phyloP scores from a whole-genome alignment of 768 basidiomycete genomes.

The Lactifluus rugatus region DNA sequence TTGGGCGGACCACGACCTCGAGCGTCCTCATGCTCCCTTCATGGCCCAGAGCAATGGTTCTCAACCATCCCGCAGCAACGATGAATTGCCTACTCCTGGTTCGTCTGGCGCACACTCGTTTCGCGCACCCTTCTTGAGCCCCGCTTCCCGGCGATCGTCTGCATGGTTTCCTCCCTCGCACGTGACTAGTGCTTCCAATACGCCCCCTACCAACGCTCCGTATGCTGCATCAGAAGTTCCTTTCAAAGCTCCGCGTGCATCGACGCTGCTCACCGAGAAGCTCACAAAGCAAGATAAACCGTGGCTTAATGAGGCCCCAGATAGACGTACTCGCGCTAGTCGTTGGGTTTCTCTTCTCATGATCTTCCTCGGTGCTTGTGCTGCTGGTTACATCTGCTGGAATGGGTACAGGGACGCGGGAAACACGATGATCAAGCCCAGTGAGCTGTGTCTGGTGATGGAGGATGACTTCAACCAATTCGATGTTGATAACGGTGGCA shows the following conservation, averaged over 20 bases:
- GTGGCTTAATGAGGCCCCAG: constrained; percentile 33
- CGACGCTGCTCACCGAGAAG: constrained; percentile 43
- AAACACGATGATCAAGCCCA: constrained; percentile 29
- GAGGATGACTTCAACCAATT: constrained; percentile 42
- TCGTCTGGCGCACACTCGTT: constrained; percentile 27
- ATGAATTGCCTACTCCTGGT: background rate
- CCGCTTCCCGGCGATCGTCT: constrained; percentile 54
- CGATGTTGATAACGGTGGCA: constrained; percentile 27
- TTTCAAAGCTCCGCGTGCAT: constrained; percentile 25
- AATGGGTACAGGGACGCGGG: constrained; percentile 29
- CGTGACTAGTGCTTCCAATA: constrained; percentile 23
- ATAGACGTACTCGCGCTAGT: constrained; percentile 35
- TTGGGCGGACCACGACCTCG: constrained; percentile 11
- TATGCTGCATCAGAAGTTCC: constrained; percentile 13
- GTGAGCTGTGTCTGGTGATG: constrained; percentile 36
- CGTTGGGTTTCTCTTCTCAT: constrained; percentile 41
- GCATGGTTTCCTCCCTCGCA: constrained; percentile 55
- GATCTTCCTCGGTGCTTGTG: constrained; percentile 34
- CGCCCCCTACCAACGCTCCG: constrained; percentile 7
- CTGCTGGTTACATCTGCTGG: constrained; percentile 38
- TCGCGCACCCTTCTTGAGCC: constrained; percentile 61
- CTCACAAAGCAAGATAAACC: constrained; percentile 43
- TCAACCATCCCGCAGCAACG: constrained; percentile 1
- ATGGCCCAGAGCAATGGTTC: constrained; percentile 10
- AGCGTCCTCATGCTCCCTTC: constrained; percentile 14